These are phyloP conservation scores for Chaetomium sp. DNA, from an alignment of 2,329 filamentous ascomycete genomes.

Conservation along the genomic window DNA sequence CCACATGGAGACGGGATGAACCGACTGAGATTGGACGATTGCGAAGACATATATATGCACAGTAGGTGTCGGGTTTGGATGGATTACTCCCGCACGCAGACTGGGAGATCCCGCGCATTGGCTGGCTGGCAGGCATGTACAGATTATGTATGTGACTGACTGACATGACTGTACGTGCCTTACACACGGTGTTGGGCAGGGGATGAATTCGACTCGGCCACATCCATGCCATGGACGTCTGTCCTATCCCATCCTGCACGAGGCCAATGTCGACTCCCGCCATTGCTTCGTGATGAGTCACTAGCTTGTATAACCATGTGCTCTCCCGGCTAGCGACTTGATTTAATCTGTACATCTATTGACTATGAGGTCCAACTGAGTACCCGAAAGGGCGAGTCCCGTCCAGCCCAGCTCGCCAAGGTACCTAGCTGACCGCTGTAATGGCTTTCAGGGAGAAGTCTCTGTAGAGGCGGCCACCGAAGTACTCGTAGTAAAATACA, in stretches of 20 bases:
- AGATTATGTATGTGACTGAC: neutral
- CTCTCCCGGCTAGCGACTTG: neutral
- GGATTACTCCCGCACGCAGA: neutral
- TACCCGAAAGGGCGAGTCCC: neutral
- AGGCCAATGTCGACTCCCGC: neutral
- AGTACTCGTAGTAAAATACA: neutral
- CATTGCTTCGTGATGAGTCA: neutral
- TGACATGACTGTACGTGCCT: neutral
- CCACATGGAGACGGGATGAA: slow-evolving; percentile 24
- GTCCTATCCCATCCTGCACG: neutral
- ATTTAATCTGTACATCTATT: neutral
- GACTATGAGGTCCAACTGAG: neutral
- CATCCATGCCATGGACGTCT: neutral
- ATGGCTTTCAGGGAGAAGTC: neutral
- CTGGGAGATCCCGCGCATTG: neutral
- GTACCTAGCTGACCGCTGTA: too few species aligned
- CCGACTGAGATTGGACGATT: slow-evolving; percentile 6
- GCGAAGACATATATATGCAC: too few species aligned
- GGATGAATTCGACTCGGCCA: neutral
- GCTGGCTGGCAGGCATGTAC: neutral
- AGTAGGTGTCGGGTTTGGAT: neutral
- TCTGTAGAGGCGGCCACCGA: neutral
- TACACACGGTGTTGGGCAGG: neutral
- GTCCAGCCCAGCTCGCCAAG: too few species aligned
- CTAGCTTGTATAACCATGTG: neutral